phyloP scores from a whole-genome alignment of 805 yeast species.

The Candida orba region DNA sequence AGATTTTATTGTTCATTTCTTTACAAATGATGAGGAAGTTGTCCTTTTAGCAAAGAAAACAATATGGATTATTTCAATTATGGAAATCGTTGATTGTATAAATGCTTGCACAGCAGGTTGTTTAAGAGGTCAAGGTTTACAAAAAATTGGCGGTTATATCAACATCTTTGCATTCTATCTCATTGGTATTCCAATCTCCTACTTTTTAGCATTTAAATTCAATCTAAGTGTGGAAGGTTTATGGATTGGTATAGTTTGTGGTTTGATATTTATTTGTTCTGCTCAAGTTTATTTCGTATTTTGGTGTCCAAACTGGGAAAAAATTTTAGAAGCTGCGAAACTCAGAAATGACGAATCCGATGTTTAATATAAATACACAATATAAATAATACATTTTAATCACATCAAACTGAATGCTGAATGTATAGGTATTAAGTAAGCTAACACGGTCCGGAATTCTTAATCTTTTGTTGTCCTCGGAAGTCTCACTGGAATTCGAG shows the following conservation, averaged over 20 bases:
- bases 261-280: conserved; percentile 35
- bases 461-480: conserved; percentile 4
- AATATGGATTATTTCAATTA: conserved; percentile 55
- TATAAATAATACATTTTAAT: too few relatives aligned
- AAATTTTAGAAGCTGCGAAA: conserved; percentile 35
- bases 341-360: conserved; percentile 28
- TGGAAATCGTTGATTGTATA: conserved; percentile 64
- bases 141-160: conserved; percentile 65
- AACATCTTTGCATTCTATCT: conserved; percentile 63
- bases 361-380: neutral
- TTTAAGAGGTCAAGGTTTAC: conserved; percentile 82
- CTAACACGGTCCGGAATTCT: too few relatives aligned
- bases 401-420: too few relatives aligned
- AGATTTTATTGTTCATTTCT: conserved; percentile 40
- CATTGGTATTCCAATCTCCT: conserved; percentile 69
- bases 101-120: conserved; percentile 71
- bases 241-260: conserved; percentile 64
- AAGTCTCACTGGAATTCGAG: neutral
- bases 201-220: conserved; percentile 35
- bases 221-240: conserved; percentile 36
- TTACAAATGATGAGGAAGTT: conserved; percentile 56
- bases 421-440: too few relatives aligned
- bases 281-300: conserved; percentile 39
- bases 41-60: conserved; percentile 41
- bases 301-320: conserved; percentile 39